A percentile compares a stretch with the other conserved stretches of the same genome.
Conservation (phyloP, 805 yeast genomes). For the Candida tallmaniae region DNA sequence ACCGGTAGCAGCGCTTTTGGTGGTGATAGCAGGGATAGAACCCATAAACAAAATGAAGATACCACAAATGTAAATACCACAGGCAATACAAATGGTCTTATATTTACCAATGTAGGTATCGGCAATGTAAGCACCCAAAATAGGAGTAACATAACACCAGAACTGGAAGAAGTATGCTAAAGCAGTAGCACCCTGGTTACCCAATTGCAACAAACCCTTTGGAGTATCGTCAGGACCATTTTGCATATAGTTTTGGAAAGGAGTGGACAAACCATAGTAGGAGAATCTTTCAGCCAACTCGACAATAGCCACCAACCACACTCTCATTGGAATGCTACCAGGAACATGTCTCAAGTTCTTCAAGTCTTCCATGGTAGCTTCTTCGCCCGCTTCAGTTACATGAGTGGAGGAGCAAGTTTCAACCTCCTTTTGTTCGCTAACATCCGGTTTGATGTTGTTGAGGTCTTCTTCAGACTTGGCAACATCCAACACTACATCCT, state of each 20-base stretch:
- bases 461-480: not conserved
- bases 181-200: conserved; percentile 63
- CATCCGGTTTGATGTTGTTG: not conserved
- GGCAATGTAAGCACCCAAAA: conserved; percentile 70
- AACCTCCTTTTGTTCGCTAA: not conserved
- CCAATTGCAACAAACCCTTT: conserved; percentile 52
- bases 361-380: conserved; percentile 52
- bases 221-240: conserved; percentile 37
- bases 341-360: conserved; percentile 49
- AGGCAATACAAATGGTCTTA: conserved; percentile 59
- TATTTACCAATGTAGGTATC: conserved; percentile 73
- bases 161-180: conserved; percentile 72
- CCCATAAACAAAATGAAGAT: conserved; percentile 64
- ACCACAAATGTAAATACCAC: conserved; percentile 57
- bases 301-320: conserved; percentile 63
- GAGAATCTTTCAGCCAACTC: conserved; percentile 81
- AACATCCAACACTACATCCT: too few species aligned
- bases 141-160: conserved; percentile 79
- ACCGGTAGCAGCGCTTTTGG: conserved; percentile 50
- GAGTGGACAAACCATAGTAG: conserved; percentile 72
- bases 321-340: conserved; percentile 48
- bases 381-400: conserved; percentile 27
- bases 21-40: conserved; percentile 56
- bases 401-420: not conserved
- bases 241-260: conserved; percentile 78